Conservation (phyloP, 352 stramenopile genomes). For the Phytophthora kernoviae region DNA sequence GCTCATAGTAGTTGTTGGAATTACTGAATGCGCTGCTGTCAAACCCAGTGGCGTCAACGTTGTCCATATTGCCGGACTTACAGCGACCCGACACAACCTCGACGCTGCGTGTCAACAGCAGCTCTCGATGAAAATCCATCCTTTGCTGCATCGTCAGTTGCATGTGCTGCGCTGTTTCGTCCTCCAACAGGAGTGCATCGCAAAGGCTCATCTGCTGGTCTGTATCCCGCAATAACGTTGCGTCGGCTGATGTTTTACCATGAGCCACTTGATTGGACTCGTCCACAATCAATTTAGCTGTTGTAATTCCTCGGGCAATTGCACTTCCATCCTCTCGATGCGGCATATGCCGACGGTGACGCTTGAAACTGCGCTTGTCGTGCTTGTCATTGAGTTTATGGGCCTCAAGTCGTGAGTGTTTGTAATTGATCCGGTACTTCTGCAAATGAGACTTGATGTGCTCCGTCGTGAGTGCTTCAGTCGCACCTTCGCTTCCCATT, state of each 20-base stretch:
- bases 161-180: conserved; percentile 13
- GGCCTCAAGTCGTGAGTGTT: conserved; percentile 18
- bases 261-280: neutral
- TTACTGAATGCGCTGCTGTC: neutral
- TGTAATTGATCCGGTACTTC: conserved; percentile 32
- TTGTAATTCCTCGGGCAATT: neutral
- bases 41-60: neutral
- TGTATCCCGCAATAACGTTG: neutral
- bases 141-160: conserved; percentile 28
- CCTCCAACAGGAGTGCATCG: conserved; percentile 14
- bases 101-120: conserved; percentile 28
- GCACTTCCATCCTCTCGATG: neutral
- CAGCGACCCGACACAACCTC: conserved; percentile 18
- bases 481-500: conserved; percentile 19
- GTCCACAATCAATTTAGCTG: neutral
- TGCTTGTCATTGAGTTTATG: conserved; percentile 21
- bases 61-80: conserved; percentile 16
- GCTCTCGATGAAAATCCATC: conserved; percentile 34
- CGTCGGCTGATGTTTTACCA: neutral
- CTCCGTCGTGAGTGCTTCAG: conserved; percentile 15
- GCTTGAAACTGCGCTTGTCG: conserved; percentile 16
- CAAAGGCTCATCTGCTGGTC: conserved; percentile 11
- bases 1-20: conserved; percentile 3
- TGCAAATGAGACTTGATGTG: conserved; percentile 36
- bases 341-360: conserved; percentile 1